Evolutionary conservation across 148 eudicot species (phyloP).

Genomic region (Nepenthes mirabilis): DNA sequence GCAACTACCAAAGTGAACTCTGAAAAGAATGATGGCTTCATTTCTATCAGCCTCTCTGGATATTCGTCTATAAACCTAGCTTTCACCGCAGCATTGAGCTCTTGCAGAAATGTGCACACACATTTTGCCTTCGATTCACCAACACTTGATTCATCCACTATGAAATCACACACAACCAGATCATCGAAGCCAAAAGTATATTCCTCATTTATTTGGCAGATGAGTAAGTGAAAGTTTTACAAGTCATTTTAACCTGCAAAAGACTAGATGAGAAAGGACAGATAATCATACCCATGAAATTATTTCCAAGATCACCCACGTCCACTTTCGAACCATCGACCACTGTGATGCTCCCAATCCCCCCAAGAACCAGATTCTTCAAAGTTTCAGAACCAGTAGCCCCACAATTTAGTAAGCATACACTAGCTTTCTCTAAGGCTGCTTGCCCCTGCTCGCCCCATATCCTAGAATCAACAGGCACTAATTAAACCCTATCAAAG

Average conservation of each 20-base stretch:
- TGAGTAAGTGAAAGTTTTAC: neutral
- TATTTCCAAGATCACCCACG: slow-evolving; percentile 88
- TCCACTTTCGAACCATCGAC: slow-evolving; percentile 88
- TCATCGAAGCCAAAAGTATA: neutral
- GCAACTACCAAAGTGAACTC: slow-evolving; percentile 89
- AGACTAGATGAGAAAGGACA: slow-evolving; percentile 6
- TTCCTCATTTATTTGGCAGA: neutral
- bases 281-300: slow-evolving; percentile 60
- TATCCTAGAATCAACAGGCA: slow-evolving; percentile 41
- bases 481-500: neutral
- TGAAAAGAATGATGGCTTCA: slow-evolving; percentile 80
- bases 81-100: slow-evolving; percentile 92
- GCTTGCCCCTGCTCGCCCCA: slow-evolving; percentile 99
- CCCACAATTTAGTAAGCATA: slow-evolving; percentile 91
- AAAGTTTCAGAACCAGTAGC: slow-evolving; percentile 93
- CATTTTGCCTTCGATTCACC: slow-evolving; percentile 92
- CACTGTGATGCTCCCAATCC: slow-evolving; percentile 79
- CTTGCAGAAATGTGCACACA: slow-evolving; percentile 84
- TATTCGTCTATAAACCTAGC: slow-evolving; percentile 83
- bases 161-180: slow-evolving; percentile 10
- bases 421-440: slow-evolving; percentile 83
- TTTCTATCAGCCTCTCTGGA: slow-evolving; percentile 66
- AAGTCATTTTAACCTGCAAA: neutral
- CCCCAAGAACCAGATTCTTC: slow-evolving; percentile 92
- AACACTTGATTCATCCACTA: slow-evolving; percentile 78